phyloP scores from a whole-genome alignment of 225 moss, liverwort and hornwort genomes.

The Physcomitrellopsis africana region DNA sequence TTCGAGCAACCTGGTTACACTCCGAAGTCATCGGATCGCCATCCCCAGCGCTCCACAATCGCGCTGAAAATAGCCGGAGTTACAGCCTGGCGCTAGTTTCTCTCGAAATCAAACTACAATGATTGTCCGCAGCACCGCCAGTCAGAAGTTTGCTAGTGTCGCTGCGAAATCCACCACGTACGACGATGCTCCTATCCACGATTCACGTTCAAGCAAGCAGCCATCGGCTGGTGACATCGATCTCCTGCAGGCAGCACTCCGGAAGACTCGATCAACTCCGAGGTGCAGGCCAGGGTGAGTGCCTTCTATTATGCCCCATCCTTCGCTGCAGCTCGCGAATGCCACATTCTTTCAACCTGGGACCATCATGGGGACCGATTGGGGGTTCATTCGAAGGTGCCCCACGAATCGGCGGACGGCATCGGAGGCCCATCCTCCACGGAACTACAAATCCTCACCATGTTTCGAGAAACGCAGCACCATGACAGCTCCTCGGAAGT shows the following conservation, averaged over 20 bases:
- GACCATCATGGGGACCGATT: too few relatives aligned
- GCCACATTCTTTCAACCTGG: too few relatives aligned
- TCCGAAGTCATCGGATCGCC: conserved; percentile 23
- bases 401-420: not conserved
- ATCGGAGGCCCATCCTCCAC: not conserved
- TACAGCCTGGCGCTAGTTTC: conserved; percentile 21
- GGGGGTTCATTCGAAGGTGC: not conserved
- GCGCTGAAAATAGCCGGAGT: conserved; percentile 20
- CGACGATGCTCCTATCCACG: not conserved
- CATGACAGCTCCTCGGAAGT: not conserved
- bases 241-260: not conserved
- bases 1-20: not conserved
- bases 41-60: not conserved
- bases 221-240: not conserved
- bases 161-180: not conserved
- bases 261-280: conserved; percentile 24
- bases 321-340: conserved; percentile 19
- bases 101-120: not conserved
- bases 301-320: conserved; percentile 25
- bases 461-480: too few relatives aligned
- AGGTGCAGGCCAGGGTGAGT: not conserved
- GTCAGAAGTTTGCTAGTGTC: not conserved
- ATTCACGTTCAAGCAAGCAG: not conserved
- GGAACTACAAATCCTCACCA: too few relatives aligned
- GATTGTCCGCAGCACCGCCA: conserved; percentile 1